A percentile compares a stretch with the other conserved stretches of the same genome.
These are phyloP conservation scores for Sporothrix brunneoviolacea DNA, from an alignment of 2,329 filamentous ascomycete species.

Conservation along the genomic window DNA sequence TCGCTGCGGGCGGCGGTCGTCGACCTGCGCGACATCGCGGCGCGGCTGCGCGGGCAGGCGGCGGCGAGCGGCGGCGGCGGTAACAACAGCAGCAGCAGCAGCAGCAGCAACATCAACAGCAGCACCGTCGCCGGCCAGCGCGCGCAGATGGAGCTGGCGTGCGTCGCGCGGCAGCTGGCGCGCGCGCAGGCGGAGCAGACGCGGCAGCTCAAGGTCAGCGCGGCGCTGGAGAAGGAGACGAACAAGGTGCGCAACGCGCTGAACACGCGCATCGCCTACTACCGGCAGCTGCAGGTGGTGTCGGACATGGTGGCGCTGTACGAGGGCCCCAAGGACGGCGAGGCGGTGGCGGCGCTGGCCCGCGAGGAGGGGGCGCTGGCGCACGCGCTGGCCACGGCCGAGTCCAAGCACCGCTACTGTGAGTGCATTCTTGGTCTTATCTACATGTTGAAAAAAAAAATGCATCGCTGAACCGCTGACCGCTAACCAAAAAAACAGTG, in stretches of 20 bases:
- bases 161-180: slow-evolving; percentile 58
- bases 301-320: slow-evolving; percentile 79
- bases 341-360: slow-evolving; percentile 35
- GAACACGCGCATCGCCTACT: slow-evolving; percentile 84
- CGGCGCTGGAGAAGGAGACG: slow-evolving; percentile 59
- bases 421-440: too few species aligned
- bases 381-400: slow-evolving; percentile 53
- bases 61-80: slow-evolving; percentile 36
- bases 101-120: not conserved
- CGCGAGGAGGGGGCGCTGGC: slow-evolving; percentile 45
- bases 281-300: slow-evolving; percentile 82
- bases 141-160: slow-evolving; percentile 54
- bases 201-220: slow-evolving; percentile 43
- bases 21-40: slow-evolving; percentile 57
- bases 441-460: too few species aligned
- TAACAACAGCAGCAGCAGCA: slow-evolving; percentile 36
- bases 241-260: slow-evolving; percentile 70
- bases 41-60: slow-evolving; percentile 42
- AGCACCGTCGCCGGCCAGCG: slow-evolving; percentile 29
- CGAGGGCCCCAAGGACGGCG: slow-evolving; percentile 55
- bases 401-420: slow-evolving; percentile 71
- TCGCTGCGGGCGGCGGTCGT: slow-evolving; percentile 67
- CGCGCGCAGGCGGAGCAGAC: slow-evolving; percentile 48
- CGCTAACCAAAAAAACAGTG: slow-evolving; percentile 33
- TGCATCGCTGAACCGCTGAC: too few species aligned